These are phyloP conservation scores for Cucumis hystrix DNA, from an alignment of 306 rosid species.

Conservation along the genomic window DNA sequence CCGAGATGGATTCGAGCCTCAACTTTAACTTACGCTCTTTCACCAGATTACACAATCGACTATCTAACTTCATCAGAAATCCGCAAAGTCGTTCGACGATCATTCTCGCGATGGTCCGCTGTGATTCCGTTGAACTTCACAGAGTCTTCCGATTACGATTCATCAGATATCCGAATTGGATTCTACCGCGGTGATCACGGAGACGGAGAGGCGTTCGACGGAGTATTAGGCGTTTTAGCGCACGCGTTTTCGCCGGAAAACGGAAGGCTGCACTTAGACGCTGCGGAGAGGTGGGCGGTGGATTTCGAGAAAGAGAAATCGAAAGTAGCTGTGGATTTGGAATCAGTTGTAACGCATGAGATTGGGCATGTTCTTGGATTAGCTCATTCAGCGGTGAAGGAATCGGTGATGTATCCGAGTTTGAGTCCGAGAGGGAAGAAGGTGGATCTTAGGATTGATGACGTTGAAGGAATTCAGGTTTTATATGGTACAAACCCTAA, in stretches of 20 bases:
- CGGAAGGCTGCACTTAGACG: conserved; percentile 84
- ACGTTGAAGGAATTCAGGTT: conserved; percentile 79
- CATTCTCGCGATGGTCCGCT: conserved; percentile 68
- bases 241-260: conserved; percentile 90
- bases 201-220: conserved; percentile 88
- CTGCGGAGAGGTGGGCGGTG: conserved; percentile 75
- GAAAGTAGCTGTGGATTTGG: conserved; percentile 77
- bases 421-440: conserved; percentile 62
- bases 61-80: conserved; percentile 37
- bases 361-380: conserved; percentile 88
- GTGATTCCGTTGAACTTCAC: conserved; percentile 76
- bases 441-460: conserved; percentile 61
- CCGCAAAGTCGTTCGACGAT: conserved; percentile 27
- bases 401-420: conserved; percentile 86
- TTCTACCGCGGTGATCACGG: conserved; percentile 76
- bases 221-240: conserved; percentile 67
- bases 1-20: conserved; percentile 56
- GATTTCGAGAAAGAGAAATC: conserved; percentile 47
- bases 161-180: conserved; percentile 69
- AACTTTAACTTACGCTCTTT: conserved; percentile 56
- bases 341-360: conserved; percentile 94
- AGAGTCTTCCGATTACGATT: conserved; percentile 22
- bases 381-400: conserved; percentile 62
- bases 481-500: conserved; percentile 85
- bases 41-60: conserved; percentile 30